Conservation (phyloP, 495 filamentous ascomycete genomes). For the Glonium stellatum region DNA sequence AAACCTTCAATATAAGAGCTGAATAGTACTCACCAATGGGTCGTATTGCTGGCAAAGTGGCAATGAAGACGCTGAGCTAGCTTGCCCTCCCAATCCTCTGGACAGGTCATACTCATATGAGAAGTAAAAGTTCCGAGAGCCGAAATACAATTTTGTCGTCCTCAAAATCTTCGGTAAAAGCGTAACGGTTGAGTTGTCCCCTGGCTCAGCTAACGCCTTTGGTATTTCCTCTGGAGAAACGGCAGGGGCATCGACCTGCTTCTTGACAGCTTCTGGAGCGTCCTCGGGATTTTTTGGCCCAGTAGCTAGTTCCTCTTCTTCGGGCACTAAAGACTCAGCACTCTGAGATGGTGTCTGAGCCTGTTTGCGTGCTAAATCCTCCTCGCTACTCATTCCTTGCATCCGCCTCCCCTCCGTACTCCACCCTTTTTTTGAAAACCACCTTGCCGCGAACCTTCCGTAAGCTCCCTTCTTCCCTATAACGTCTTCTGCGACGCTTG, state of each 20-base stretch:
- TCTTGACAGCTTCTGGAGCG: conserved; percentile 13
- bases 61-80: conserved; percentile 37
- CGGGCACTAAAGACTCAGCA: conserved; percentile 12
- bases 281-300: conserved; percentile 6
- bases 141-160: conserved; percentile 72
- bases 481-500: conserved; percentile 73
- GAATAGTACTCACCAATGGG: conserved; percentile 46
- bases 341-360: conserved; percentile 8
- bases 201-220: conserved; percentile 30
- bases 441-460: conserved; percentile 78
- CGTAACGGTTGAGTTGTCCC: conserved; percentile 37
- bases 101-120: conserved; percentile 91
- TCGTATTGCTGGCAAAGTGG: conserved; percentile 70
- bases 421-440: conserved; percentile 82
- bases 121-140: conserved; percentile 77
- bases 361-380: conserved; percentile 22
- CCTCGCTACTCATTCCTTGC: conserved; percentile 49
- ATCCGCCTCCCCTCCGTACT: conserved; percentile 50
- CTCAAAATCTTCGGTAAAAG: conserved; percentile 78
- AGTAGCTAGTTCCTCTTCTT: conserved; percentile 11
- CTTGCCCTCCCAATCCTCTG: conserved; percentile 49
- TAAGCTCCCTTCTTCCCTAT: conserved; percentile 70
- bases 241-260: conserved; percentile 5
- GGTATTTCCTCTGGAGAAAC: conserved; percentile 25
- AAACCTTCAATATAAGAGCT: not conserved